Evolutionary conservation across 2,329 filamentous ascomycete genomes (phyloP), one percentile per base, ranked within the genome.

Genomic region (Daldinia eschscholtzii): DNA sequence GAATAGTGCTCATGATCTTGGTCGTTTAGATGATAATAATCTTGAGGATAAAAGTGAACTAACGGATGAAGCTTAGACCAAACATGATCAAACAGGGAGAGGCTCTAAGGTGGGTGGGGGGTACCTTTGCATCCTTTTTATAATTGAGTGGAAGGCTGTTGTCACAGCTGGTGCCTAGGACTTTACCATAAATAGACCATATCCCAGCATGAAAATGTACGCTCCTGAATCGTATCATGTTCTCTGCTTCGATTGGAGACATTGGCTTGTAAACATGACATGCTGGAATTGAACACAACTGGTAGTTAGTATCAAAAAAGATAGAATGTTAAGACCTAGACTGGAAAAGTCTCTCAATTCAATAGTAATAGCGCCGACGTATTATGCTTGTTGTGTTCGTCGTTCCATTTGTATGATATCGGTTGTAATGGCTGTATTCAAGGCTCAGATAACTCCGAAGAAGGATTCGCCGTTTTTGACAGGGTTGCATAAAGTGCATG

Each of bases 1-100:
- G 60, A 44, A 65, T 35, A 46, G 10, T n/a, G 4, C 60, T 53
- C 58, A 63, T 68, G 12, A 58, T 61, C 26, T 23, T 5, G 18
- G 7, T 18, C 13, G 5, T 18, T 33, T 9, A 15, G 18, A 12
- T 30, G n/a, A n/a, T n/a, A 57, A n/a, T 18, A 26, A 23, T 59
- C 3, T 41, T 13, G 18, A 15, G 9, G 30, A 53, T 30, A 52
- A 37, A 39, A n/a, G 20, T 4, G 10, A 39, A 10, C 33, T 23
- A 61, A 57, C 9, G 23, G 58, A 48, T 20, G 20, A 52, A 39
- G 35, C 10, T 20, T 35, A 12, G 23, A 62, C 60, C 13, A 52
- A 52, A 12, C 20, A 41, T 44, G 33, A 9, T 15, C 33, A 26
- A 52, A 18, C 6, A 9, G 3, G 23, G 13, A 52, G 46, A 52